These are phyloP conservation scores for Penicillium paneum DNA, from an alignment of 2,329 filamentous ascomycete species.

Conservation along the genomic window DNA sequence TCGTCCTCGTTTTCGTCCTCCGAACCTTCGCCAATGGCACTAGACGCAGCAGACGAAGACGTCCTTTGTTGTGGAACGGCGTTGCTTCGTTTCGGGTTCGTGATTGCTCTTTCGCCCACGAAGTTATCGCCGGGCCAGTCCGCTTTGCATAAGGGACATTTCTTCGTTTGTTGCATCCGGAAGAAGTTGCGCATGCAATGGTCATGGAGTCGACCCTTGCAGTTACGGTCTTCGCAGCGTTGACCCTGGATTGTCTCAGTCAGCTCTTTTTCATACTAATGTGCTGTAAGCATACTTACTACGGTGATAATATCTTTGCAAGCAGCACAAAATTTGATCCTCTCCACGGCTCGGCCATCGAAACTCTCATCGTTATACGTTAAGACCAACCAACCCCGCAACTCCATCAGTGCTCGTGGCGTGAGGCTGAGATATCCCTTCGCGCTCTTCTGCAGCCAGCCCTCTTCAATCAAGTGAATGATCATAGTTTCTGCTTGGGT, in stretches of 20 bases:
- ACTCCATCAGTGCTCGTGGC: constrained; percentile 76
- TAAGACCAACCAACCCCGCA: constrained; percentile 78
- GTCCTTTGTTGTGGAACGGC: background rate
- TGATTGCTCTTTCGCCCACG: constrained; percentile 52
- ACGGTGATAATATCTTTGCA: constrained; percentile 87
- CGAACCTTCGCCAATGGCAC: background rate
- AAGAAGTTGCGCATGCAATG: constrained; percentile 73
- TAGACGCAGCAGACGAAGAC: background rate
- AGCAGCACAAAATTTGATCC: constrained; percentile 81
- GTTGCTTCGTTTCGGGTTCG: constrained; percentile 6
- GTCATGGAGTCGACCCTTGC: constrained; percentile 69
- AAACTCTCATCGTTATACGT: constrained; percentile 77
- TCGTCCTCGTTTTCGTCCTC: constrained; percentile 4
- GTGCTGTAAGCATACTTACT: constrained; percentile 37
- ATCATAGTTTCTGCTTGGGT: constrained; percentile 74
- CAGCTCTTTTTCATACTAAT: constrained; percentile 1
- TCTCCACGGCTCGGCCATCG: constrained; percentile 56
- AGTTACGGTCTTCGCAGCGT: constrained; percentile 68
- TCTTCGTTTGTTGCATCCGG: constrained; percentile 58
- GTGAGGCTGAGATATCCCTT: constrained; percentile 72
- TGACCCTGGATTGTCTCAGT: constrained; percentile 53
- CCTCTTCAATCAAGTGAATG: constrained; percentile 67
- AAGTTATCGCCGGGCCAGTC: constrained; percentile 51
- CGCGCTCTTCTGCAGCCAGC: constrained; percentile 76
- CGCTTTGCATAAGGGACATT: constrained; percentile 60